These are phyloP conservation scores for Lodderomyces margitis DNA, from an alignment of 1,139 yeast species.

Conservation along the genomic window DNA sequence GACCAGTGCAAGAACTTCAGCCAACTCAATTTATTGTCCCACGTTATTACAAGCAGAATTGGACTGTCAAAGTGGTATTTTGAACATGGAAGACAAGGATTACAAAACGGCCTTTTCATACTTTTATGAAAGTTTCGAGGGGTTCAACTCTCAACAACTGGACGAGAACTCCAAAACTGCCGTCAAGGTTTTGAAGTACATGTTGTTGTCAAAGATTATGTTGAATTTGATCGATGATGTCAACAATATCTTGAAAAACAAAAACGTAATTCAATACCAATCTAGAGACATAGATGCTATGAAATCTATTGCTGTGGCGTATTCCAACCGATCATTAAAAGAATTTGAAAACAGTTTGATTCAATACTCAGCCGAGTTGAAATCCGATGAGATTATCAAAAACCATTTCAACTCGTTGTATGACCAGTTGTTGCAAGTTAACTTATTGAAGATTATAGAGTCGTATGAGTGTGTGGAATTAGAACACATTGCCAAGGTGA, in stretches of 20 bases:
- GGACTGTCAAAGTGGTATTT: constrained; percentile 91
- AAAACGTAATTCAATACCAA: constrained; percentile 78
- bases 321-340: constrained; percentile 82
- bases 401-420: constrained; percentile 91
- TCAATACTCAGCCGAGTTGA: constrained; percentile 70
- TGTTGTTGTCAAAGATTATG: constrained; percentile 93
- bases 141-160: constrained; percentile 51
- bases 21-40: constrained; percentile 93
- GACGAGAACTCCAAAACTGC: constrained; percentile 57
- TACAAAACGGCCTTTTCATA: constrained; percentile 95
- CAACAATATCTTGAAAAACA: constrained; percentile 70
- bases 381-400: constrained; percentile 84
- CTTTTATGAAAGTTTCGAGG: constrained; percentile 93
- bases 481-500: constrained; percentile 79
- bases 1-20: constrained; percentile 94
- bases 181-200: constrained; percentile 79
- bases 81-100: constrained; percentile 96
- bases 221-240: constrained; percentile 84
- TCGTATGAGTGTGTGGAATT: constrained; percentile 95
- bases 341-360: constrained; percentile 83
- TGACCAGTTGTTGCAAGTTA: constrained; percentile 90
- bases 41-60: constrained; percentile 92
- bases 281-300: constrained; percentile 80
- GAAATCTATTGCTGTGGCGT: constrained; percentile 90
- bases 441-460: constrained; percentile 89